Evolutionary conservation across 345 rosid species (phyloP), one percentile per base, ranked within the genome.

Genomic region (Lagerstroemia speciosa): DNA sequence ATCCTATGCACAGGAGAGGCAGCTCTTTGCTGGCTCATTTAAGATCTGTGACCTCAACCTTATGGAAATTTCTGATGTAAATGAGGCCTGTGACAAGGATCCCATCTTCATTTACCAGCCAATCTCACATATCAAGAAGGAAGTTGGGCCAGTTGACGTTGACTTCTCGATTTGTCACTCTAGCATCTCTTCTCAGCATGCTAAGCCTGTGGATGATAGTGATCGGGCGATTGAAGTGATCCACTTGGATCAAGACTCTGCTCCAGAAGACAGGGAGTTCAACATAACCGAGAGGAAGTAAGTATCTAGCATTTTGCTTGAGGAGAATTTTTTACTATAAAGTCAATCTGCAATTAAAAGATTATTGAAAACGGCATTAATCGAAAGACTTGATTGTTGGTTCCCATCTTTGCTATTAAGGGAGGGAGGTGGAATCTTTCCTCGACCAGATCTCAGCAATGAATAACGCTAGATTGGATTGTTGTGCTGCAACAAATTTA

Each of bases 31-130:
- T 8, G 80, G 86, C 79, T 83, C 95, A 66, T 91, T 88, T 78
- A 94, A 89, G 85, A 94, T 87, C 22, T 91, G 89, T 64, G 99
- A 94, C 76, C 90, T 94, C 74, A 94, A 94, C 76, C 88, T 91
- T 72, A 86, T 89, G 80, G 90, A 86, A 86, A 71, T 83, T 41
- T 79, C 90, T 19, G 91, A 91, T 73, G 65, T 76, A n/a, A 79
- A 79, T 74, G 96, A 87, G 70, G 81, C 57, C 68, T 82, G 77
- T 72, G 79, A 80, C 62, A 66, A 71, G 61, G 87, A 78, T 70
- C 78, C 78, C 19, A 55, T 75, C 75, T 72, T 70, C 43, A 58
- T 78, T 19, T 80, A 72, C 66, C 80, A 80, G 1, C 38, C 84
- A 64, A 71, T 74, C 69, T 69, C 80, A 53, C 71, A 76, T 69